Base-by-base conservation (phyloP, 176 grass and related monocot species). In the Rhipidocladum racemiflorum region DNA sequence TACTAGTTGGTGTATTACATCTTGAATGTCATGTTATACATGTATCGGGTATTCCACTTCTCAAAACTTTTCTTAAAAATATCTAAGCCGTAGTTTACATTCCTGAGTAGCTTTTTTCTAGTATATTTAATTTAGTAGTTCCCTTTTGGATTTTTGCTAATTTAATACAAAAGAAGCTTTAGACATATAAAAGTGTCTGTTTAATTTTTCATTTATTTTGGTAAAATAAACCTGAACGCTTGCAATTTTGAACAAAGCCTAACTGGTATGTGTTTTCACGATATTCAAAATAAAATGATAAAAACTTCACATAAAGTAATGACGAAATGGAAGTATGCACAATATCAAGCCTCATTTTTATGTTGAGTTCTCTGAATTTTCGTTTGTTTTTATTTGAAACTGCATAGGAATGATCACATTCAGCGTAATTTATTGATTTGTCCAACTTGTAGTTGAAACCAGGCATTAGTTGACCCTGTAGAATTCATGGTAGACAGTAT, bases 101-200 rank as follows among this genome's bases (percentile, higher is more conserved):
- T 15, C 28, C 59, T 35, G 42, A 34, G 40, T 46, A 78, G 2
- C 42, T 76, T 61, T 51, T 29, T 61, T 46, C 32, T 34, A 45
- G 39, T 46, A 77, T 44, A 44, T 77, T 76, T 61, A 25, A 44
- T 61, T 77, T 11, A 61, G 16, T 77, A 46, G 39, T n/a, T 63
- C 17, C 44, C 75, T 63, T 63, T 18, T 46, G 17, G 29, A 29
- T 63, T 64, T 62, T 64, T 62, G 20, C 23, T 25, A 77, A 20
- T 30, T 42, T 64, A 64, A 35, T 49, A 49, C 11, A 34, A 20
- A 34, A 78, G 10, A 34, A 61, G 18, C 3, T 34, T 48, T 15
- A 78, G 27, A 32, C 3, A 64, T 62, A 64, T 9, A 34, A 6
- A 78, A 34, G 21, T 15, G 44, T 63, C 3, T 32, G 20, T 14